Conservation (phyloP, 225 moss, liverwort and hornwort genomes). For the Climacium dendroides region DNA sequence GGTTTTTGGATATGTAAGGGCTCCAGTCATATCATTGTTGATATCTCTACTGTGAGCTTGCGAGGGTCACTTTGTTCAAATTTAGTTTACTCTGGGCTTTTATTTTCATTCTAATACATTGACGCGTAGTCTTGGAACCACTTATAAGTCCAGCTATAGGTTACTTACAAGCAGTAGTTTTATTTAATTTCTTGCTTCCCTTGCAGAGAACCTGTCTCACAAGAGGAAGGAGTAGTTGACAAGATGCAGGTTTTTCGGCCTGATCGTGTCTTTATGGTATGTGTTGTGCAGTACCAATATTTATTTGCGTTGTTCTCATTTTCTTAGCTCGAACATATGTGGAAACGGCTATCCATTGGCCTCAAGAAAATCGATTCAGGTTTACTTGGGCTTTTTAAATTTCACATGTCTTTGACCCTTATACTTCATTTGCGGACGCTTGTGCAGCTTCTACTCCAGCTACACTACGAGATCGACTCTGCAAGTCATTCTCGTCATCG, state of each 20-base stretch:
- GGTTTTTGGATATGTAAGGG: constrained; percentile 71
- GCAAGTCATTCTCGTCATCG: constrained; percentile 83
- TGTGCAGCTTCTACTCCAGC: constrained; percentile 71
- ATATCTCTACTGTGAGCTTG: not conserved
- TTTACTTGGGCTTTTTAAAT: not conserved
- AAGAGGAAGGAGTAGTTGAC: constrained; percentile 70
- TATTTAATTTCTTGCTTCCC: not conserved
- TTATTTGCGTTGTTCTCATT: not conserved
- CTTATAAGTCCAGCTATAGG: not conserved
- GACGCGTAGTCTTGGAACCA: not conserved
- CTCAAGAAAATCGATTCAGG: not conserved
- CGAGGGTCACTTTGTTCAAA: not conserved
- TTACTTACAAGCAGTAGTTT: not conserved
- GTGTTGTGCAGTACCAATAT: not conserved
- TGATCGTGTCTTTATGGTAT: constrained; percentile 85
- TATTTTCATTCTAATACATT: not conserved
- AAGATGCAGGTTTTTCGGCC: constrained; percentile 89
- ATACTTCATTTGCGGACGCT: not conserved
- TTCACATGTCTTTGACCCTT: not conserved
- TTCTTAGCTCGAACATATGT: not conserved
- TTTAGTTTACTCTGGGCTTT: not conserved
- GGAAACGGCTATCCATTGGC: not conserved
- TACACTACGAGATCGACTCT: constrained; percentile 59
- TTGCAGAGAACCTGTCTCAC: constrained; percentile 53
- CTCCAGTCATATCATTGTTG: not conserved